phyloP scores from a whole-genome alignment of 179 eudicot genomes.

The Nepenthes alata region DNA sequence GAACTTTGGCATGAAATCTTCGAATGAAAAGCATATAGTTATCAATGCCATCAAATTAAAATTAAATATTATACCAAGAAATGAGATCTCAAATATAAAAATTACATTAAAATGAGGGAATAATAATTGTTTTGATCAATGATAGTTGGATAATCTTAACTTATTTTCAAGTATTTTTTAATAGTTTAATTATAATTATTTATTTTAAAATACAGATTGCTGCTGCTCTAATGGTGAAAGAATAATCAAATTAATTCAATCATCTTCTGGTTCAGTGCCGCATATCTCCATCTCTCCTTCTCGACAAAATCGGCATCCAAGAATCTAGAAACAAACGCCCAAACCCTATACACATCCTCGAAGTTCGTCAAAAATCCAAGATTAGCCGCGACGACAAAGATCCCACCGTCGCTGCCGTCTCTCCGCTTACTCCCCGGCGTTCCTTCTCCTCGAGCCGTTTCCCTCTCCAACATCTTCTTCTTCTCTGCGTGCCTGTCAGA shows the following conservation, averaged over 20 bases:
- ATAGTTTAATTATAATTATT: no score
- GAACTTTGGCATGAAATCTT: no score
- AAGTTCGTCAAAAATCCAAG: constrained; percentile 56
- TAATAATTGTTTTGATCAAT: no score
- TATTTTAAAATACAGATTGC: no score
- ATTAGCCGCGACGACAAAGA: constrained; percentile 35
- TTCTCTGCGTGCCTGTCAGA: constrained; percentile 28
- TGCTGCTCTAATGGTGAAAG: no score
- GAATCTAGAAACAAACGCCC: constrained; percentile 65
- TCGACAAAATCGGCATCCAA: constrained; percentile 89
- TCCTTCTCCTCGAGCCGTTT: constrained; percentile 9
- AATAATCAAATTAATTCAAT: constrained; percentile 18
- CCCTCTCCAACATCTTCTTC: constrained; percentile 20
- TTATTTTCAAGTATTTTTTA: no score
- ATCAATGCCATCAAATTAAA: no score
- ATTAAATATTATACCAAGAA: no score
- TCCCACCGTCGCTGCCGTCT: constrained; percentile 16
- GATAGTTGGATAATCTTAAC: no score
- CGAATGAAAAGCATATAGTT: no score
- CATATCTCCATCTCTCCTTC: constrained; percentile 78
- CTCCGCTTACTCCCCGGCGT: constrained; percentile 5
- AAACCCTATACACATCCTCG: constrained; percentile 58
- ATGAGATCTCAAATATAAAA: no score
- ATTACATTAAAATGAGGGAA: no score
- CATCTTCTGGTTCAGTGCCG: constrained; percentile 65